These are phyloP conservation scores for Fusarium camptoceras DNA, from an alignment of 2,329 filamentous ascomycete species.

Conservation along the genomic window DNA sequence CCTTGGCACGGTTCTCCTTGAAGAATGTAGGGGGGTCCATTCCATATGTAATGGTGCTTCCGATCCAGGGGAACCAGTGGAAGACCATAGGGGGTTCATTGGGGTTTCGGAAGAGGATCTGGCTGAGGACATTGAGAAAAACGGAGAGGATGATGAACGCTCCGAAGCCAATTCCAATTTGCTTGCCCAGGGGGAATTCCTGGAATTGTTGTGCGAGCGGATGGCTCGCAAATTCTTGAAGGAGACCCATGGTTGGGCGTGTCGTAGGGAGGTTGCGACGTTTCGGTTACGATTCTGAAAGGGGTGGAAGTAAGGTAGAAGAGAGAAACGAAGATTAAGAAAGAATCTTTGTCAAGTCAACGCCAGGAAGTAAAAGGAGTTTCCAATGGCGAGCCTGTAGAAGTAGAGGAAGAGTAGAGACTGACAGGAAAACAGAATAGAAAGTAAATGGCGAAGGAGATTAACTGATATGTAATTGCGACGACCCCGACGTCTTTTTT, in stretches of 20 bases:
- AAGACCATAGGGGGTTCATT: slow-evolving; percentile 86
- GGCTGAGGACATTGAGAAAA: slow-evolving; percentile 81
- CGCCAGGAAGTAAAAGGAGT: slow-evolving; percentile 20
- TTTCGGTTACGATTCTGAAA: slow-evolving; percentile 10
- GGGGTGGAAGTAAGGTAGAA: neutral
- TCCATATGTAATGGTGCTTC: slow-evolving; percentile 92
- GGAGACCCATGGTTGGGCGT: slow-evolving; percentile 63
- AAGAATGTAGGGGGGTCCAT: slow-evolving; percentile 96
- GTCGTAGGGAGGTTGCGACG: neutral
- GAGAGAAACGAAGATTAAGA: neutral
- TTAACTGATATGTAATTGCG: slow-evolving; percentile 51
- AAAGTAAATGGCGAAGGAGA: slow-evolving; percentile 45
- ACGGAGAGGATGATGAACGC: slow-evolving; percentile 67
- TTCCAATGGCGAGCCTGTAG: slow-evolving; percentile 37
- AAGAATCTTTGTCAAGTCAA: slow-evolving; percentile 10
- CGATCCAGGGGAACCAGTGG: slow-evolving; percentile 84
- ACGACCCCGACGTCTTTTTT: slow-evolving; percentile 43
- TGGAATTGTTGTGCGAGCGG: slow-evolving; percentile 64
- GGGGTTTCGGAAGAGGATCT: slow-evolving; percentile 83
- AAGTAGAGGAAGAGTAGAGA: slow-evolving; percentile 14
- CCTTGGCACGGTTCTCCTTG: slow-evolving; percentile 78
- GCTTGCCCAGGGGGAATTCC: slow-evolving; percentile 59
- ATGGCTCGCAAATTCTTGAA: slow-evolving; percentile 63
- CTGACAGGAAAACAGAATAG: slow-evolving; percentile 32
- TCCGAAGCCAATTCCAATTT: slow-evolving; percentile 59